Conservation (phyloP, 2,329 filamentous ascomycete species). For the Berkeleyomyces rouxiae region DNA sequence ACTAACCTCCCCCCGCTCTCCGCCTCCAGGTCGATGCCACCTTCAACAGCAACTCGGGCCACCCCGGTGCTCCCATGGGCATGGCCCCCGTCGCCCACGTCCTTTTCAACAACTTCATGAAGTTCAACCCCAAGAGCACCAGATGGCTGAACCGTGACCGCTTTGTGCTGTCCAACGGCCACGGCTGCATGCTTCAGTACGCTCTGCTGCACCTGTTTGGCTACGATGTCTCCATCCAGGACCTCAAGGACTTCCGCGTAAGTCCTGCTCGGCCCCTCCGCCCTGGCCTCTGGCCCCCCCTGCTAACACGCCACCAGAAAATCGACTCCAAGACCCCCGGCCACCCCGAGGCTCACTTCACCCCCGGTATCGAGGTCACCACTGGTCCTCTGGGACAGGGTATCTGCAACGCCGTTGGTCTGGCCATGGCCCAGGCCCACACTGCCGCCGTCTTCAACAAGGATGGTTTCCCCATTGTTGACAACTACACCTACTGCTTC, state of each 20-base stretch:
- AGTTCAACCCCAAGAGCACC: slow-evolving; percentile 98
- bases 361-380: slow-evolving; percentile 91
- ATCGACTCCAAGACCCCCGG: slow-evolving; percentile 70
- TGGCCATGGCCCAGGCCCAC: slow-evolving; percentile 91
- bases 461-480: slow-evolving; percentile 73
- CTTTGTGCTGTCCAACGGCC: slow-evolving; percentile 97
- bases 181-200: slow-evolving; percentile 99
- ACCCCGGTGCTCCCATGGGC: slow-evolving; percentile 93
- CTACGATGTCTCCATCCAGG: slow-evolving; percentile 71
- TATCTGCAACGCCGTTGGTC: slow-evolving; percentile 92
- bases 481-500: slow-evolving; percentile 96
- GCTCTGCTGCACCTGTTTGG: slow-evolving; percentile 92
- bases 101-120: slow-evolving; percentile 98
- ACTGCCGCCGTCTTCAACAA: slow-evolving; percentile 90
- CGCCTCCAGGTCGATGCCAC: slow-evolving; percentile 80
- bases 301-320: slow-evolving; percentile 21
- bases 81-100: slow-evolving; percentile 94
- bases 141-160: slow-evolving; percentile 94
- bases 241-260: slow-evolving; percentile 93
- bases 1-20: not conserved
- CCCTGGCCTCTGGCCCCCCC: not conserved
- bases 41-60: slow-evolving; percentile 86
- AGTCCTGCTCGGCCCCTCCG: slow-evolving; percentile 23
- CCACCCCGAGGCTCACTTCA: slow-evolving; percentile 93
- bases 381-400: slow-evolving; percentile 95